Evolutionary conservation across 108 stramenopile genomes (phyloP).

Genomic region (Cyclostephanos tholiformis): DNA sequence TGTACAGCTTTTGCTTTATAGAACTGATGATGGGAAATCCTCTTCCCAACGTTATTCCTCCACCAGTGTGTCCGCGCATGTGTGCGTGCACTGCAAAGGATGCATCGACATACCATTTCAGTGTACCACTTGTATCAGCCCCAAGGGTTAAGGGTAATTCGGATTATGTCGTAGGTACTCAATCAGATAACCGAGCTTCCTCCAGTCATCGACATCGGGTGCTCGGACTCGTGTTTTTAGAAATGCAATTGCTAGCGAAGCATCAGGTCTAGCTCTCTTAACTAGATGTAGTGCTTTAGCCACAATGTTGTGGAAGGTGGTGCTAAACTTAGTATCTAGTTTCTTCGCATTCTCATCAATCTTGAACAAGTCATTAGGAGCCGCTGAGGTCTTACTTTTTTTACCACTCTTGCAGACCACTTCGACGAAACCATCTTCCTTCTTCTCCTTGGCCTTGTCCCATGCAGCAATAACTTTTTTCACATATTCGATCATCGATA

Average conservation of each 20-base stretch:
- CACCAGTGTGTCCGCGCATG: too few species aligned
- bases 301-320: not conserved
- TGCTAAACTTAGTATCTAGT: too few species aligned
- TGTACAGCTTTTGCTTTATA: not conserved
- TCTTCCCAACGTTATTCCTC: too few species aligned
- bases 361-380: slow-evolving; percentile 10
- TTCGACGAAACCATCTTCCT: not conserved
- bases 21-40: too few species aligned
- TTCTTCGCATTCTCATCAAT: not conserved
- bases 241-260: not conserved
- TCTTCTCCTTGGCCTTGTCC: too few species aligned
- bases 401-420: too few species aligned
- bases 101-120: not conserved
- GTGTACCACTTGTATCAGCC: not conserved
- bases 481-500: slow-evolving; percentile 4
- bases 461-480: not conserved
- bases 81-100: too few species aligned
- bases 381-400: not conserved
- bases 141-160: not conserved
- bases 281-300: not conserved
- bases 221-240: not conserved
- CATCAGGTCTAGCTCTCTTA: not conserved
- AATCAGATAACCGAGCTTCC: not conserved
- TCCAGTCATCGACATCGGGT: not conserved
- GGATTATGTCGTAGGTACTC: not conserved